Base-by-base conservation (phyloP, 352 stramenopile genomes). In the Vaucheria bursata region DNA sequence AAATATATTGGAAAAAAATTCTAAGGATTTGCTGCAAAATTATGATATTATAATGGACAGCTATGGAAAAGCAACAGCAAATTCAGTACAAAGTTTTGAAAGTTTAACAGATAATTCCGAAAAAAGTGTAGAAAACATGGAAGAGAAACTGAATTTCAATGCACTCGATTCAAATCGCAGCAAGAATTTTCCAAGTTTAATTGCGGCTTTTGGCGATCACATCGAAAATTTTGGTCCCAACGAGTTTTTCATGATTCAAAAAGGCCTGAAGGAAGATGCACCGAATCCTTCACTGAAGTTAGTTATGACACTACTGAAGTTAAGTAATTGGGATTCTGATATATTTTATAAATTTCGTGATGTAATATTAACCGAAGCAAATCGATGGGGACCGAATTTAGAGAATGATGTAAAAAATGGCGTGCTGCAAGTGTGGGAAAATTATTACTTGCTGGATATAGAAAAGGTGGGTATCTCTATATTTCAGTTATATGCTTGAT, bases 331-430 rank as follows among this genome's bases (percentile, higher is more conserved):
- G 89, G 93, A 97, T 79, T 89, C 92, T 6, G 93, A 97, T 78
- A 89, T 97, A 36, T 97, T 97, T 81, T 97, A 95, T 83, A 97
- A 97, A 79, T 97, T 97, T 77, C 88, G 92, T 29, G 89, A 97
- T 73, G 87, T 91, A 36, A 85, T 97, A 35, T 85, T 97, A 6
- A 90, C 95, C 74, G 90, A 95, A 79, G 77, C 80, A 18, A 73
- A 71, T 4, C 79, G 73, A 2, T 59, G 64, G 34, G 81, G 79
- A 5, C 65, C 71, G 32, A 89, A 89, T 71, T 74, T 89, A 35
- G 71, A 81, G 7, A 89, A 88, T 39, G 93, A 97, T 70, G 87
- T 97, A n/a, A 86, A 87, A 25, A 80, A 88, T 35, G 91, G 91
- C 5, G 90, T 97, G 6, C 87, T 89, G 12, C 76, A 87, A 18